Evolutionary conservation across 1,284 basidiomycete genomes (phyloP).

Genomic region (Megacollybia platyphylla): DNA sequence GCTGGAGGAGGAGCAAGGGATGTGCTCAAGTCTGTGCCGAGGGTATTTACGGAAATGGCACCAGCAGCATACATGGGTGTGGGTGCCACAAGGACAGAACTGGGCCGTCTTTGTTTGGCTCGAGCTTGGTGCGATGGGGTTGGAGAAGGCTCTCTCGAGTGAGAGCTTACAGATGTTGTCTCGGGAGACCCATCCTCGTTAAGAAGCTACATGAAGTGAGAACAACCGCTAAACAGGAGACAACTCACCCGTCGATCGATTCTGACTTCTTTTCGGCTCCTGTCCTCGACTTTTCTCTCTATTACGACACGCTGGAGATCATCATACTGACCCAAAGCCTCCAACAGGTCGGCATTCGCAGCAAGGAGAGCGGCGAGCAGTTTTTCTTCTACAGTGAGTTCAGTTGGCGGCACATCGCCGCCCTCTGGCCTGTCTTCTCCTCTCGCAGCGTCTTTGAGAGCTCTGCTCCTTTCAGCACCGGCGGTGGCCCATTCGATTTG

Average conservation of each 20-base stretch:
- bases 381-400: conserved; percentile 45
- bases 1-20: conserved; percentile 1
- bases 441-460: conserved; percentile 44
- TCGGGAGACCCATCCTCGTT: neutral
- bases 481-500: conserved; percentile 75
- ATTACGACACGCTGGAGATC: conserved; percentile 58
- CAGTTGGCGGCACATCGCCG: conserved; percentile 13
- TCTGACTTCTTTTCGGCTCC: conserved; percentile 42
- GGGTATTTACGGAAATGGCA: neutral
- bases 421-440: conserved; percentile 6
- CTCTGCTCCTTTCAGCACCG: conserved; percentile 43
- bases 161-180: neutral
- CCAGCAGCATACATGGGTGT: neutral
- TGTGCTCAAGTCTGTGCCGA: neutral
- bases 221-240: neutral
- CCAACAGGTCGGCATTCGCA: conserved; percentile 40
- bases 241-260: conserved; percentile 41
- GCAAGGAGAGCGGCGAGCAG: conserved; percentile 50
- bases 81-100: neutral
- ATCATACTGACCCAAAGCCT: conserved; percentile 34
- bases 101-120: neutral
- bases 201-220: neutral
- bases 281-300: conserved; percentile 47
- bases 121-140: neutral
- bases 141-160: neutral